Conservation (phyloP, 495 filamentous ascomycete genomes). For the Astrocystis sublimbata region DNA sequence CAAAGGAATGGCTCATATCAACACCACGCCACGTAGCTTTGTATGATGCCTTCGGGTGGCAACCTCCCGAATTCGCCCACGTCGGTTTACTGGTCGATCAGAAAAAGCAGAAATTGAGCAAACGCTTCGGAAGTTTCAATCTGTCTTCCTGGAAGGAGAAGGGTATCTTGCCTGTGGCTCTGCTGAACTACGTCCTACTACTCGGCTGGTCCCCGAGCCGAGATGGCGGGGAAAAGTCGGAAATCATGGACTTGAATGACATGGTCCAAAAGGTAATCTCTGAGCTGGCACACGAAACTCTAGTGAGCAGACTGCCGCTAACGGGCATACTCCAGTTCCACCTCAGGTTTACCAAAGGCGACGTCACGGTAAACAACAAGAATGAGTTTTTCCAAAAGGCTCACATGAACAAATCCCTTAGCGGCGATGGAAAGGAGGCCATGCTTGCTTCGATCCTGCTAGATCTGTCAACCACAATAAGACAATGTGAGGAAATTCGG, state of each 20-base stretch:
- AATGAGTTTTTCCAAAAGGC: constrained; percentile 75
- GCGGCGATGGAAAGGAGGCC: neutral
- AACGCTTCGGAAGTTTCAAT: constrained; percentile 73
- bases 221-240: constrained; percentile 44
- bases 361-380: constrained; percentile 83
- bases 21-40: constrained; percentile 86
- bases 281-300: neutral
- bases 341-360: constrained; percentile 83
- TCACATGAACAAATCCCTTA: constrained; percentile 51
- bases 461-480: neutral
- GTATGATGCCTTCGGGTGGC: constrained; percentile 88
- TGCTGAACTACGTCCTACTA: constrained; percentile 82
- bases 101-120: constrained; percentile 82
- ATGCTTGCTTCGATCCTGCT: neutral
- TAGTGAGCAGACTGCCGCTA: neutral
- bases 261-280: constrained; percentile 63
- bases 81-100: constrained; percentile 81
- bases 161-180: constrained; percentile 68
- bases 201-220: constrained; percentile 80
- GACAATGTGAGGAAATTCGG: neutral
- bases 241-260: constrained; percentile 69
- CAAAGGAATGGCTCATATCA: constrained; percentile 86
- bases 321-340: constrained; percentile 57
- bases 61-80: constrained; percentile 80
- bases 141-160: constrained; percentile 66